A percentile compares a stretch with the other conserved stretches of the same genome.
Conservation (phyloP, 805 yeast species). For the Wilhelminamyces savonicus region DNA sequence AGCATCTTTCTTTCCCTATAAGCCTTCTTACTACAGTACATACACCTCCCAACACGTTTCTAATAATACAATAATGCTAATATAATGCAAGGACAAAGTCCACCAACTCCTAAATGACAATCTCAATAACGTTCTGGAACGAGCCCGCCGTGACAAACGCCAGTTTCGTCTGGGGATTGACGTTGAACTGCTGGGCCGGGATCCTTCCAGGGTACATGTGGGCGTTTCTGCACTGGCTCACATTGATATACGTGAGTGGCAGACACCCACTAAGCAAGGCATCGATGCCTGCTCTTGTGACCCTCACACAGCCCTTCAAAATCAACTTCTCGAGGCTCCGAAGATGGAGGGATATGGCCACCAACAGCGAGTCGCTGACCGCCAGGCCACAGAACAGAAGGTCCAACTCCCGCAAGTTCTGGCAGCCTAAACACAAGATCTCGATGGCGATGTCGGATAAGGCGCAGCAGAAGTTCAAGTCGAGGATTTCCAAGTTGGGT, state of each 20-base stretch:
- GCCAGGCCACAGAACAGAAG: conserved; percentile 76
- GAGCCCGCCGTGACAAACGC: conserved; percentile 55
- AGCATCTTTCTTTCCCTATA: too few relatives aligned
- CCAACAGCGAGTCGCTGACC: conserved; percentile 64
- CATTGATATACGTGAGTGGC: conserved; percentile 46
- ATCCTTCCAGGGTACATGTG: conserved; percentile 56
- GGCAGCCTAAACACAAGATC: conserved; percentile 62
- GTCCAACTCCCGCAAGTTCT: conserved; percentile 44
- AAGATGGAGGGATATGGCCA: conserved; percentile 53
- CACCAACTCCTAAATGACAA: conserved; percentile 36
- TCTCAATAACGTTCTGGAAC: conserved; percentile 50
- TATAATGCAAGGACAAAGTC: not conserved
- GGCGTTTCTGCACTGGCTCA: conserved; percentile 69
- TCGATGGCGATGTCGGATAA: conserved; percentile 65
- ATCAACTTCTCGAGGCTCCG: conserved; percentile 41
- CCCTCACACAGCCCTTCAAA: conserved; percentile 68
- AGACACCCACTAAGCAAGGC: conserved; percentile 52
- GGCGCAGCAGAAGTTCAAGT: conserved; percentile 71
- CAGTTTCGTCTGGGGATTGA: conserved; percentile 45
- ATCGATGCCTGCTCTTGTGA: conserved; percentile 73
- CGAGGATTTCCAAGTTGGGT: conserved; percentile 48
- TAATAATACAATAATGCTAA: not conserved
- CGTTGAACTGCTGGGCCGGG: conserved; percentile 48
- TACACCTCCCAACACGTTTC: too few relatives aligned
- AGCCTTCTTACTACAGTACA: too few relatives aligned